phyloP scores from a whole-genome alignment of 2,329 filamentous ascomycete species.

The Penicillium sp. region DNA sequence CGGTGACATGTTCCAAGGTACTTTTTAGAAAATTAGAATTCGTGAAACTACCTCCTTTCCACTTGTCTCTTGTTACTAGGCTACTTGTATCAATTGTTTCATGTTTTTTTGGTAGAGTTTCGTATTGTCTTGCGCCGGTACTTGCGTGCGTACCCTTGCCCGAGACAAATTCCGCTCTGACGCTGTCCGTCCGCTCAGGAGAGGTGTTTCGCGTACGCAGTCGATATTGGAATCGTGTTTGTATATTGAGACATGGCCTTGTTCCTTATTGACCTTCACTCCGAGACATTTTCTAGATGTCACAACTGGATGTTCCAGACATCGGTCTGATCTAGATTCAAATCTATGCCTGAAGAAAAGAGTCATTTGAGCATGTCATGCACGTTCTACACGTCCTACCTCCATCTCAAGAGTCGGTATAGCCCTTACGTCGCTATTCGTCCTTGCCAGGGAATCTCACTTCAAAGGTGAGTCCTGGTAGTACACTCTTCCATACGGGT shows the following conservation, averaged over 20 bases:
- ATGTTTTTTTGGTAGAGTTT: not conserved
- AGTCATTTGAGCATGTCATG: not conserved
- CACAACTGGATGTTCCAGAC: not conserved
- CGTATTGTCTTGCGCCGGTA: not conserved
- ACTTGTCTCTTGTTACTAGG: not conserved
- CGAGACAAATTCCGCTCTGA: not conserved
- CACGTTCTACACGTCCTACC: not conserved
- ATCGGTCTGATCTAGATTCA: not conserved
- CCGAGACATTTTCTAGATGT: not conserved
- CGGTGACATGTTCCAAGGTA: not conserved
- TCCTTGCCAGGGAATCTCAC: not conserved
- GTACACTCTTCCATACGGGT: no score
- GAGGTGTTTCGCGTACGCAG: not conserved
- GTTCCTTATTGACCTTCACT: not conserved
- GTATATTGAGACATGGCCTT: not conserved
- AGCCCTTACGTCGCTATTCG: not conserved
- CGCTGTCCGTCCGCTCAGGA: not conserved
- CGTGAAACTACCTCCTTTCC: not conserved
- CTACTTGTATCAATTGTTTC: not conserved
- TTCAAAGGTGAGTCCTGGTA: not conserved
- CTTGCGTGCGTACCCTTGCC: not conserved
- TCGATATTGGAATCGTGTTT: not conserved
- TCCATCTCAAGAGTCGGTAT: not conserved
- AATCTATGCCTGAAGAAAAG: not conserved
- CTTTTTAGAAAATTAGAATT: not conserved